A percentile compares a stretch with the other conserved stretches of the same genome.
Conservation (phyloP, 75 land plant genomes). For the Picea glauca region DNA sequence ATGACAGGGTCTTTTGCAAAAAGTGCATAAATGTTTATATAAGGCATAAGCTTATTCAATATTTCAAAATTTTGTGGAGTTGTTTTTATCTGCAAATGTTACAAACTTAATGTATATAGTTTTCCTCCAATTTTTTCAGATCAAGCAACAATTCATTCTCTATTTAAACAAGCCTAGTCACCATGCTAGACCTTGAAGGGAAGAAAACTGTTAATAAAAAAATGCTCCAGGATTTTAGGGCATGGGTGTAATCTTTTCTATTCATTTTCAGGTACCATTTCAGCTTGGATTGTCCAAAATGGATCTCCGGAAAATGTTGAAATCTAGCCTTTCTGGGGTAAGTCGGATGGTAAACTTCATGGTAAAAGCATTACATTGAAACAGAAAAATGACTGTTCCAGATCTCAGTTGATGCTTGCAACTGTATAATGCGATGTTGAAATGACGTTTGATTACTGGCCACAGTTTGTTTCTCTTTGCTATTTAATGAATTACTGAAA, state of each 20-base stretch:
- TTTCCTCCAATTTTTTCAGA: neutral
- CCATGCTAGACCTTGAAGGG: neutral
- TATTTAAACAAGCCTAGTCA: neutral
- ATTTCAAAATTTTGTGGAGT: neutral
- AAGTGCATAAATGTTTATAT: neutral
- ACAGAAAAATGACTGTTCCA: neutral
- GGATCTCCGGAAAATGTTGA: conserved; percentile 83
- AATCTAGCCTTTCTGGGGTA: conserved; percentile 91
- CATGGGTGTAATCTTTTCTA: conserved; percentile 1
- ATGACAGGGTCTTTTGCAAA: neutral
- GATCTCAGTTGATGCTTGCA: neutral
- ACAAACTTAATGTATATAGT: too few relatives aligned
- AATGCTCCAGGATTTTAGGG: neutral
- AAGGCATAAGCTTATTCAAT: neutral
- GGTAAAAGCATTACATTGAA: conserved; percentile 3
- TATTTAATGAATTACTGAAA: neutral
- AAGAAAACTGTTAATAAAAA: neutral
- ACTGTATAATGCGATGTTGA: neutral
- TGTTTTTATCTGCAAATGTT: neutral
- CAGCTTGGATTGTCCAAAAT: conserved; percentile 77
- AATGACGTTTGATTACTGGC: neutral
- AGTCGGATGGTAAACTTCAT: neutral
- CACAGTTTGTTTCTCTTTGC: neutral
- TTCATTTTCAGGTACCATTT: conserved; percentile 69
- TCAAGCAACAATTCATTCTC: neutral